Evolutionary conservation across 768 basidiomycete species (phyloP).

Genomic region (Tricholoma matsutake): DNA sequence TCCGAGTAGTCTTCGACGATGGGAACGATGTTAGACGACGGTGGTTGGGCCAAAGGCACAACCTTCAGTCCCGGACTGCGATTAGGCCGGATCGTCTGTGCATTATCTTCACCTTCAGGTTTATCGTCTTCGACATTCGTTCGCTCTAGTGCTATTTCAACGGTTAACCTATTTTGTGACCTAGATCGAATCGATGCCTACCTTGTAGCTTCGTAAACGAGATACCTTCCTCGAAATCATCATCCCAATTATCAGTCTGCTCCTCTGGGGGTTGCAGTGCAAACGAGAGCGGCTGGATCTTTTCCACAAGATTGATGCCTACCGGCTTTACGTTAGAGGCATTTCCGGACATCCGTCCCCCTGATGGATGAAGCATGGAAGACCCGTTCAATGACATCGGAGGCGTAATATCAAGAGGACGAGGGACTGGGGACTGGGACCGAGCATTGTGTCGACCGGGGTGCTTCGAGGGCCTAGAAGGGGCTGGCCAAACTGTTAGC

Average conservation of each 20-base stretch:
- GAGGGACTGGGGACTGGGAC: slow-evolving; percentile 45
- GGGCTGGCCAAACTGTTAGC: slow-evolving; percentile 42
- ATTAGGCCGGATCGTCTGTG: slow-evolving; percentile 74
- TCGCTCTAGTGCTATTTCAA: slow-evolving; percentile 57
- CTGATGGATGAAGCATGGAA: slow-evolving; percentile 25
- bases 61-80: slow-evolving; percentile 61
- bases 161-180: background rate
- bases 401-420: slow-evolving; percentile 30
- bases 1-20: slow-evolving; percentile 94
- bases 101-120: slow-evolving; percentile 64
- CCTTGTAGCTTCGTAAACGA: slow-evolving; percentile 82
- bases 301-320: slow-evolving; percentile 44
- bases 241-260: slow-evolving; percentile 96
- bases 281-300: slow-evolving; percentile 62
- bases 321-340: slow-evolving; percentile 31
- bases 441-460: slow-evolving; percentile 44
- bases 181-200: slow-evolving; percentile 15
- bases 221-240: slow-evolving; percentile 94
- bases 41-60: slow-evolving; percentile 57
- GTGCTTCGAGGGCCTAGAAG: slow-evolving; percentile 71
- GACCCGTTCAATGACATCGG: slow-evolving; percentile 29
- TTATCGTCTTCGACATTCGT: slow-evolving; percentile 53
- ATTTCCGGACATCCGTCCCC: slow-evolving; percentile 34
- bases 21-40: slow-evolving; percentile 57
- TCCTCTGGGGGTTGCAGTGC: slow-evolving; percentile 74